Evolutionary conservation across 2,329 filamentous ascomycete genomes (phyloP).

Genomic region (Cryphonectria radicalis): DNA sequence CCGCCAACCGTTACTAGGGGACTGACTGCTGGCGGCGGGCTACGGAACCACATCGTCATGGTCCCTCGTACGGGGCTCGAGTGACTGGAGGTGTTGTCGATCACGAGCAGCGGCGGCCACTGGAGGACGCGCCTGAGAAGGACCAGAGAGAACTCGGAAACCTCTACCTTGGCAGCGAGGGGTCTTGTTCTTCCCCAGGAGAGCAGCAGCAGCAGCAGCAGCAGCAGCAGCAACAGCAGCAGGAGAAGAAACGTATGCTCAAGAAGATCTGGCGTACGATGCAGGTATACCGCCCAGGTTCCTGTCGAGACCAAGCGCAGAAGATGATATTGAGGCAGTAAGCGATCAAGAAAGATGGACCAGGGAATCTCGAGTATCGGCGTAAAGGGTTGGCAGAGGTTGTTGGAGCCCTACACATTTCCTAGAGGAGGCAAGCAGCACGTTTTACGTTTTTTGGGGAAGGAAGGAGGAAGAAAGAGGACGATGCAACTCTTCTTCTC

Average conservation of each 20-base stretch:
- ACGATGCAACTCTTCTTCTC: neutral
- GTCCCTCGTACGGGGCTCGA: neutral
- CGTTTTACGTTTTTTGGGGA: neutral
- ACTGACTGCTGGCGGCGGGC: neutral
- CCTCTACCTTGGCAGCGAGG: too few species aligned
- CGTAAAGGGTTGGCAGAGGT: too few species aligned
- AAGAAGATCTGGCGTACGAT: too few species aligned
- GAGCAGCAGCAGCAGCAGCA: too few species aligned
- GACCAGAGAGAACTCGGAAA: too few species aligned
- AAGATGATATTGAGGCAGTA: neutral
- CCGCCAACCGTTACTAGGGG: constrained; percentile 31
- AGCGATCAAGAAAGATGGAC: neutral
- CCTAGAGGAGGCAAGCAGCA: neutral
- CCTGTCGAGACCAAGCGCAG: too few species aligned
- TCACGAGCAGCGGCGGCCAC: neutral
- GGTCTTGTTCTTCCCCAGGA: too few species aligned
- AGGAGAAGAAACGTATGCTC: too few species aligned
- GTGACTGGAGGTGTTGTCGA: neutral
- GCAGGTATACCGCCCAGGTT: too few species aligned
- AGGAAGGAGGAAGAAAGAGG: neutral
- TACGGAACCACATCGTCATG: neutral
- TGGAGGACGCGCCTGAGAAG: neutral
- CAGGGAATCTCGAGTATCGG: too few species aligned
- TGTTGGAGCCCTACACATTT: too few species aligned
- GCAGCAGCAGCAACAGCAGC: too few species aligned